Evolutionary conservation across 345 rosid genomes (phyloP), one percentile per base, ranked within the genome.

Genomic region (Populus ilicifolia): DNA sequence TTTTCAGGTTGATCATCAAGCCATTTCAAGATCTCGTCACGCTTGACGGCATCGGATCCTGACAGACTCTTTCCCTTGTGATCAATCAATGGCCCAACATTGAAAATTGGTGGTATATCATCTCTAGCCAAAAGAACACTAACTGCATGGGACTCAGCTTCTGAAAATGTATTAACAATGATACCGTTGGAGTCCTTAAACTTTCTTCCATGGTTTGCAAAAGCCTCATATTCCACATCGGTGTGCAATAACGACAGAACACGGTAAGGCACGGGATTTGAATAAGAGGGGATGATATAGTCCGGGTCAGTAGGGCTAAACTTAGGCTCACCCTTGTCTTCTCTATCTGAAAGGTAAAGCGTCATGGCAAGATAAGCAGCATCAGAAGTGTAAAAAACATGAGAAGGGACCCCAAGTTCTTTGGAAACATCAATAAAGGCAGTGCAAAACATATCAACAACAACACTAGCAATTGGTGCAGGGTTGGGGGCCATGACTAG

Each of bases 371-470:
- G 89, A 72, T 52, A 84, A 4, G 85, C 75, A 0, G 93, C 88
- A 74, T 83, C 73, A 0, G 87, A 83, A 11, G 90, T 78, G 80
- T 14, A 88, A 56, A 86, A 89, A 36, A 90, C 6, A 75, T 91
- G 90, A 71, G 76, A 78, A 11, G 96, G 92, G 16, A 84, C 76
- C 0, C 72, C 56, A 14, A 86, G 69, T 43, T 90, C 90, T 48
- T 81, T 74, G 1, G 91, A 90, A 3, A 86, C 81, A 13, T 91
- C 92, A 1, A 89, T 85, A 85, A 89, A 82, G 3, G 73, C 8
- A 0, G 79, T 84, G 77, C 88, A 88, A 63, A 88, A 86, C 90
- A 91, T 79, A 80, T 86, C 95, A n/a, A 88, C 67, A 43, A 89
- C 33, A 69, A 91, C 50, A 36, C 90, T 90, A 11, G 87, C 91